Evolutionary conservation across 257 asterid genomes (phyloP).

Genomic region (Fraxinus pennsylvanica): DNA sequence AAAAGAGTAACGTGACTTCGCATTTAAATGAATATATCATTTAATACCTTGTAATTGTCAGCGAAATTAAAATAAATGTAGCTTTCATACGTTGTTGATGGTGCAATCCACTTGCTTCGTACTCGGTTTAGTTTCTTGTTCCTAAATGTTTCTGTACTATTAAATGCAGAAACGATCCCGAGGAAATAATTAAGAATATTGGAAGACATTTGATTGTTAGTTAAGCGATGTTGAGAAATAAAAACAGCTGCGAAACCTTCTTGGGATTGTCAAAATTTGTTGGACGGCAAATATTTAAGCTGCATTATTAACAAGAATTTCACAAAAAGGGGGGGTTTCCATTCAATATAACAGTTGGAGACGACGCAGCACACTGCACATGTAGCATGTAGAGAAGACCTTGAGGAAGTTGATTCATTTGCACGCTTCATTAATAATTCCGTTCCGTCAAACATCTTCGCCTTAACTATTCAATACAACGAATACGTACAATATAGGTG

Average conservation of each 20-base stretch:
- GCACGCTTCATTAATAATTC: conserved; percentile 1
- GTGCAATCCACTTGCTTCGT: conserved; percentile 11
- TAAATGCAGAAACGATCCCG: conserved; percentile 45
- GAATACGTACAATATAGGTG: background rate
- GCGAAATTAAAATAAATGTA: too few species aligned
- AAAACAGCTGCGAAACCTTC: conserved; percentile 28
- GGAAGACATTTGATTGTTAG: conserved; percentile 42
- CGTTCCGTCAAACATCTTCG: background rate
- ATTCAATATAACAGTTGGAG: conserved; percentile 32
- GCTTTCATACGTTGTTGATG: background rate
- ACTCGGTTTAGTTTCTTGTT: background rate
- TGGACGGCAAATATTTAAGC: conserved; percentile 26
- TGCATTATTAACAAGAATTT: conserved; percentile 22
- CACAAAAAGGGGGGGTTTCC: conserved; percentile 14
- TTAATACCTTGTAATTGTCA: too few species aligned
- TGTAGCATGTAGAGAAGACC: conserved; percentile 27
- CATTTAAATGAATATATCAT: too few species aligned
- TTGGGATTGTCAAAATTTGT: conserved; percentile 35
- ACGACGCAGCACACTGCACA: conserved; percentile 38
- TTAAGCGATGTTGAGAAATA: conserved; percentile 37
- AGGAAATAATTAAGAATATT: conserved; percentile 26
- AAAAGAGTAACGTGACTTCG: too few species aligned
- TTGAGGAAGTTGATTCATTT: conserved; percentile 22
- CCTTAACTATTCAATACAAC: background rate
- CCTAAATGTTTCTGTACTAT: conserved; percentile 2